A percentile compares a stretch with the other conserved stretches of the same genome.
Conservation (phyloP, 2,329 filamentous ascomycete genomes). For the Colletotrichum cereale region DNA sequence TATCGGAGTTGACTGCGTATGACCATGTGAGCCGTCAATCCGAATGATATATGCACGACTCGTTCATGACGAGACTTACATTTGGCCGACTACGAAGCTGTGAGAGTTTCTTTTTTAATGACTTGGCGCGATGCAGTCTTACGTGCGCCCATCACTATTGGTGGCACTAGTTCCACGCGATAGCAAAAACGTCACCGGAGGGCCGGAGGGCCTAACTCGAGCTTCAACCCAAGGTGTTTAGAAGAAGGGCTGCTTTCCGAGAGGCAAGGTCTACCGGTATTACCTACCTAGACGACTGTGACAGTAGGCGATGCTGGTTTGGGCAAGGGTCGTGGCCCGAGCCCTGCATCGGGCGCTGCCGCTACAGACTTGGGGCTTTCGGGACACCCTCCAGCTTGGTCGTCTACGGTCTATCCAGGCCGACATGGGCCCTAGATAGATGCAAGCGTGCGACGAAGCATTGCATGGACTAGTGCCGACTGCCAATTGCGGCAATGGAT, state of each 20-base stretch:
- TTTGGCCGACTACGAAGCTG: not conserved
- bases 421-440: not conserved
- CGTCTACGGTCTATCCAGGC: not conserved
- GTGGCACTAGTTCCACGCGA: not conserved
- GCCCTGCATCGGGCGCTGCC: not conserved
- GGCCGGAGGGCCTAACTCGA: not conserved
- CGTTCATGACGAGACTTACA: not conserved
- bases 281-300: not conserved
- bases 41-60: slow-evolving; percentile 22
- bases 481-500: slow-evolving; percentile 3
- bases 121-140: not conserved
- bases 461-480: not conserved
- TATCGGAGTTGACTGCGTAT: not conserved
- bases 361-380: not conserved
- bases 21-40: slow-evolving; percentile 4
- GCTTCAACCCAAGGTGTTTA: too few relatives aligned
- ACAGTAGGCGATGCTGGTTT: not conserved
- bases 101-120: not conserved
- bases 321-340: not conserved
- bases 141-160: not conserved
- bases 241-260: not conserved
- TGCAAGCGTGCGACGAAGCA: slow-evolving; percentile 23
- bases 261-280: too few relatives aligned
- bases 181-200: not conserved
- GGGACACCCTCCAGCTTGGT: slow-evolving; percentile 1